Evolutionary conservation across 2,329 filamentous ascomycete genomes (phyloP).

Genomic region (Arachnomyces sp.): DNA sequence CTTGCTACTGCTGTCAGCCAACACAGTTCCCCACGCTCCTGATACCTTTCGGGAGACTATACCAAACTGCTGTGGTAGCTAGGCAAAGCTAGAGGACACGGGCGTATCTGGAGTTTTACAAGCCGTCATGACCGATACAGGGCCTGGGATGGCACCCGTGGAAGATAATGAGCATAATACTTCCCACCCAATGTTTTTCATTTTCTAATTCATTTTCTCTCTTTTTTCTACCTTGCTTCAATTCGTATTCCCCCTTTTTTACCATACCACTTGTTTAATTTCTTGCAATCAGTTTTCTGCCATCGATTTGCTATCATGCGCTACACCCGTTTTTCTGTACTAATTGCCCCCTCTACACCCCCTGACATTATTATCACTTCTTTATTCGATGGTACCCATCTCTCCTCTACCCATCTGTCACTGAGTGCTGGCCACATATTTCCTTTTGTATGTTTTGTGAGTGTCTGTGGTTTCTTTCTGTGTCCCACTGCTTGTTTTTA

Average conservation of each 20-base stretch:
- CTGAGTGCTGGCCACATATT: neutral
- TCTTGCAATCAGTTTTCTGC: conserved; percentile 23
- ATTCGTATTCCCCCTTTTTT: conserved; percentile 21
- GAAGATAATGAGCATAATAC: conserved; percentile 1
- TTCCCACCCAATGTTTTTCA: too few species aligned
- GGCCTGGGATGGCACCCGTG: neutral
- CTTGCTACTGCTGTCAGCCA: neutral
- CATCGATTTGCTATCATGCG: conserved; percentile 6
- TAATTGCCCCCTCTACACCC: too few species aligned
- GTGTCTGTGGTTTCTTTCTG: conserved; percentile 3
- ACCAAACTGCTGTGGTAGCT: too few species aligned
- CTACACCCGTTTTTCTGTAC: too few species aligned
- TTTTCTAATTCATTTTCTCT: neutral
- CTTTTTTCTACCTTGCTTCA: conserved; percentile 4
- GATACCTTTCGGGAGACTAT: too few species aligned
- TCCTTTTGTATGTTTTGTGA: conserved; percentile 2
- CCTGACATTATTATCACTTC: too few species aligned
- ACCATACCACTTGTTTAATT: conserved; percentile 14
- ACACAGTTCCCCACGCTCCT: too few species aligned
- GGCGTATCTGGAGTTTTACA: neutral
- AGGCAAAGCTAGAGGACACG: neutral
- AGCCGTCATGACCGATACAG: neutral
- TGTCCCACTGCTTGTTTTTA: neutral
- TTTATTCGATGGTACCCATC: too few species aligned
- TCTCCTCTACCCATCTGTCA: too few species aligned